These are phyloP conservation scores for Eucalyptus rudis DNA, from an alignment of 345 rosid species.

Conservation along the genomic window DNA sequence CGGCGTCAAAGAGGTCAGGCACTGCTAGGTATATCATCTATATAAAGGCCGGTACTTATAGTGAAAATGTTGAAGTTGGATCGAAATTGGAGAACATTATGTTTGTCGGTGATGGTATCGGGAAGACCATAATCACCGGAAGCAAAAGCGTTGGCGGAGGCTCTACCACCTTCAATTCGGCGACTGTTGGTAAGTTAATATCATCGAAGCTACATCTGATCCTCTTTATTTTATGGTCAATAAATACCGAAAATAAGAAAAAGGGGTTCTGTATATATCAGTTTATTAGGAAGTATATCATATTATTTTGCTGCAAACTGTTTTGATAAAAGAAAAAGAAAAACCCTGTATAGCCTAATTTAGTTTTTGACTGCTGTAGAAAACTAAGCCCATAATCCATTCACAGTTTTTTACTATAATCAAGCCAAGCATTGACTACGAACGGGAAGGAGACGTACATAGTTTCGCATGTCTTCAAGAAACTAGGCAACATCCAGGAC, in stretches of 20 bases:
- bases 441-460: neutral
- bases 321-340: neutral
- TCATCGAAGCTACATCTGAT: neutral
- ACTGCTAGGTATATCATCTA: conserved; percentile 56
- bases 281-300: neutral
- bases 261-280: neutral
- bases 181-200: conserved; percentile 69
- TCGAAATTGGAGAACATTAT: conserved; percentile 38
- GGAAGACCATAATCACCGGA: conserved; percentile 42
- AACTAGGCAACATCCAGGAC: neutral
- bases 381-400: neutral
- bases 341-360: neutral
- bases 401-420: neutral
- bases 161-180: conserved; percentile 54
- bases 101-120: conserved; percentile 77
- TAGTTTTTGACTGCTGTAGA: neutral
- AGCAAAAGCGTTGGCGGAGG: too few relatives aligned
- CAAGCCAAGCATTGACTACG: neutral
- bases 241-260: too few relatives aligned
- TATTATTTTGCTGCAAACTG: neutral
- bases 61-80: conserved; percentile 51
- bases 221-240: neutral
- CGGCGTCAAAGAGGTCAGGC: conserved; percentile 42
- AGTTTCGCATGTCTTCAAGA: neutral
- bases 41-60: conserved; percentile 64